Evolutionary conservation across 2,329 filamentous ascomycete species (phyloP).

Genomic region (Ascocoryne sarcoides): DNA sequence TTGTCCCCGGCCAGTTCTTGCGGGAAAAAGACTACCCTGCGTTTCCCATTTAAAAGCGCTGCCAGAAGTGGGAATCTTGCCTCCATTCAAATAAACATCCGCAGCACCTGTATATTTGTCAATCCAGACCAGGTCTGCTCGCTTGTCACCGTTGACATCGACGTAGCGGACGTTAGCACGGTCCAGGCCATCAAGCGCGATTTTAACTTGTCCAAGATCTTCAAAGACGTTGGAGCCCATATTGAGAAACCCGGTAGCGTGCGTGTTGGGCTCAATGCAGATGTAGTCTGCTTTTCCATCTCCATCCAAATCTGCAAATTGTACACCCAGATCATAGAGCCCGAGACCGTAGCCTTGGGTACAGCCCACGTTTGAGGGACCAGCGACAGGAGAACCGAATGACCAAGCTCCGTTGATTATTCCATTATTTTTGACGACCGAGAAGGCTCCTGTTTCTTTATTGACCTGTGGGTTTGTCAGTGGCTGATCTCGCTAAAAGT

Average conservation of each 20-base stretch:
- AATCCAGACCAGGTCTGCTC: conserved; percentile 29
- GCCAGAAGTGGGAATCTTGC: not conserved
- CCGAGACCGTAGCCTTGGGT: conserved; percentile 21
- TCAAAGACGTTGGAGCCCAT: conserved; percentile 10
- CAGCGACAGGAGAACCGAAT: not conserved
- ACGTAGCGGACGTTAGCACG: conserved; percentile 31
- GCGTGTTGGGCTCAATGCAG: conserved; percentile 27
- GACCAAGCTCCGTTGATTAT: not conserved
- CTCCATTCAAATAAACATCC: conserved; percentile 16
- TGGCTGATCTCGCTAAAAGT: too few relatives aligned
- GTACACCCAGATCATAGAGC: conserved; percentile 24
- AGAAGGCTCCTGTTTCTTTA: not conserved
- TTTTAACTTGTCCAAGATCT: conserved; percentile 27
- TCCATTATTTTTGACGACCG: not conserved
- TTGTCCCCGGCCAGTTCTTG: not conserved
- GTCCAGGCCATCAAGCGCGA: conserved; percentile 24
- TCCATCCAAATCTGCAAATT: conserved; percentile 27
- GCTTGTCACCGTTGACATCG: conserved; percentile 33
- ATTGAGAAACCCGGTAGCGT: conserved; percentile 21
- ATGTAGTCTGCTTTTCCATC: conserved; percentile 28
- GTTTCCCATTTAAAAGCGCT: conserved; percentile 1
- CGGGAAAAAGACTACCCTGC: not conserved
- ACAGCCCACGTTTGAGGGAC: conserved; percentile 11
- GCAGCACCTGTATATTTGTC: conserved; percentile 31
- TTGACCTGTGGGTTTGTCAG: not conserved